Conservation (phyloP, 2,329 filamentous ascomycete genomes). For the Colletotrichum tabaci region DNA sequence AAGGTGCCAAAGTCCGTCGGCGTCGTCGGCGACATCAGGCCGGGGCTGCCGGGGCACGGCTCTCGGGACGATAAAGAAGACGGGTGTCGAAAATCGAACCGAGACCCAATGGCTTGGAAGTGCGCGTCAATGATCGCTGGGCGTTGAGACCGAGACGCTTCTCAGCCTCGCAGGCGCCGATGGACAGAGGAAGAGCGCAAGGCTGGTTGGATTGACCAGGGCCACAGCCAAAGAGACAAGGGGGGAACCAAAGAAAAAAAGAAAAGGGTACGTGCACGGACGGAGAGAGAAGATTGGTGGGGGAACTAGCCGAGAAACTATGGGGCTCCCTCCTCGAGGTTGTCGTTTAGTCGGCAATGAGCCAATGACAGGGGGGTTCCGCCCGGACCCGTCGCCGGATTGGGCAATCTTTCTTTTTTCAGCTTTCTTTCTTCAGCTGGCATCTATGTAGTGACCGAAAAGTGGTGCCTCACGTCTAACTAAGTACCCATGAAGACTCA, state of each 20-base stretch:
- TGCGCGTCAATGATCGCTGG: background rate
- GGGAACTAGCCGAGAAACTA: constrained; percentile 5
- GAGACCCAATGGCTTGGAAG: constrained; percentile 18
- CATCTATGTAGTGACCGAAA: constrained; percentile 25
- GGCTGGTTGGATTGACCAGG: background rate
- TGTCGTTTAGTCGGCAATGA: background rate
- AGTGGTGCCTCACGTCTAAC: constrained; percentile 17
- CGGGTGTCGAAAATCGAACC: background rate
- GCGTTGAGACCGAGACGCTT: constrained; percentile 22
- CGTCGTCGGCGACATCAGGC: constrained; percentile 39
- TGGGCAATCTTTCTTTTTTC: constrained; percentile 8
- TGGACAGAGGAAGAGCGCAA: constrained; percentile 12
- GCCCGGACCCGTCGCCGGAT: constrained; percentile 13
- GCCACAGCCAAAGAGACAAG: background rate
- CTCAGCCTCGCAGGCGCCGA: constrained; percentile 38
- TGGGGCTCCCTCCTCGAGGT: background rate
- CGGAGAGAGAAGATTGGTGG: constrained; percentile 35
- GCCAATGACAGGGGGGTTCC: constrained; percentile 1
- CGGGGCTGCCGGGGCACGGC: constrained; percentile 10
- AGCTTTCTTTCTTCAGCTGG: background rate
- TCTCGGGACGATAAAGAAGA: background rate
- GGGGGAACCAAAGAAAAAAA: background rate
- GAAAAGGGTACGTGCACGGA: constrained; percentile 34
- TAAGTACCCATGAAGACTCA: background rate
- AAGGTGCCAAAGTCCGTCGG: constrained; percentile 41